These are phyloP conservation scores for Wickerhamia fluorescens DNA, from an alignment of 805 yeast genomes.

Conservation along the genomic window DNA sequence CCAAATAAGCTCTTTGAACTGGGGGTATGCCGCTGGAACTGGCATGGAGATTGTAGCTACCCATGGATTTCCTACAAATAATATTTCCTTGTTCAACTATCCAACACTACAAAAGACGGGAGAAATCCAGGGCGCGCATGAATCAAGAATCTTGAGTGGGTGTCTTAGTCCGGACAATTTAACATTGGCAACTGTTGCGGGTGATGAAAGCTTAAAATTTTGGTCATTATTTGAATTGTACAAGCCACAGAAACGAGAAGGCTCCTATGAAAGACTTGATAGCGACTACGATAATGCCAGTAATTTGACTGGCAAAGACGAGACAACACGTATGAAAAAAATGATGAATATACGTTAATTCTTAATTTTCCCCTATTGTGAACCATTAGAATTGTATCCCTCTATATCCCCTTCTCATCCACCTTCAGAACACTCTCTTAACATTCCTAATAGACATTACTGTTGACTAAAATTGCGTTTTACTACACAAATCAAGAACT, in stretches of 20 bases:
- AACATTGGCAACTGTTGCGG: slow-evolving; percentile 89
- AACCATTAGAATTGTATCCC: too few species aligned
- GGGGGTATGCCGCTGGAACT: slow-evolving; percentile 77
- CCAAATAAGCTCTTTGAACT: slow-evolving; percentile 86
- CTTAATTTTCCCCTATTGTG: too few species aligned
- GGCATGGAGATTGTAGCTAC: slow-evolving; percentile 84
- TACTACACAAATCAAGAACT: too few species aligned
- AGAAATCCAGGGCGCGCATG: slow-evolving; percentile 81
- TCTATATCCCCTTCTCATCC: too few species aligned
- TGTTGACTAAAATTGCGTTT: too few species aligned
- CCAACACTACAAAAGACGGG: slow-evolving; percentile 85
- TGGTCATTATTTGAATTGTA: slow-evolving; percentile 77
- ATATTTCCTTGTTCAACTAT: slow-evolving; percentile 75
- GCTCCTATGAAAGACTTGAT: slow-evolving; percentile 10
- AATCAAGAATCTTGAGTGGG: slow-evolving; percentile 75
- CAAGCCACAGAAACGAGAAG: slow-evolving; percentile 17
- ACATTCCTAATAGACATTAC: too few species aligned
- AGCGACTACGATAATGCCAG: slow-evolving; percentile 5
- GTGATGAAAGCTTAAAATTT: slow-evolving; percentile 93
- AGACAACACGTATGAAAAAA: slow-evolving; percentile 17
- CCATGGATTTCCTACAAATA: slow-evolving; percentile 88
- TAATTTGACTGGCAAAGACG: too few species aligned
- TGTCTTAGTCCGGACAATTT: slow-evolving; percentile 85
- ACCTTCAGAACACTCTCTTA: too few species aligned
- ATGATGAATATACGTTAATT: slow-evolving; percentile 17